A percentile compares a stretch with the other conserved stretches of the same genome.
Conservation (phyloP, 1,284 basidiomycete genomes). For the Apiotrichum gamsii region DNA sequence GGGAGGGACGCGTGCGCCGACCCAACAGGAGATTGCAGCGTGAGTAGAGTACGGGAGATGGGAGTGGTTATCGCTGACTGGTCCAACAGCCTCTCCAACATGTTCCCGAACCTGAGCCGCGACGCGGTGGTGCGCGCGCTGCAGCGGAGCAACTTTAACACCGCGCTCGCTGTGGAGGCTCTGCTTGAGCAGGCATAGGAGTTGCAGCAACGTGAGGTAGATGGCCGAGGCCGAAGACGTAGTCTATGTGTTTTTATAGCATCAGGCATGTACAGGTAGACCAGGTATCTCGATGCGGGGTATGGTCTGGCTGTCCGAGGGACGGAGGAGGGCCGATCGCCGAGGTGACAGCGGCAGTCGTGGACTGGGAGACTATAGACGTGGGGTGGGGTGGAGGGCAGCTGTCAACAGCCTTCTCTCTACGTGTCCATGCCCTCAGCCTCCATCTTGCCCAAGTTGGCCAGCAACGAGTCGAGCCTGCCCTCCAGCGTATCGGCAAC, state of each 20-base stretch:
- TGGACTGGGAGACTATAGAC: too few relatives aligned
- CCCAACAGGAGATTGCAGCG: conserved; percentile 62
- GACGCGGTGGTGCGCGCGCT: conserved; percentile 70
- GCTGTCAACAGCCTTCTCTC: too few relatives aligned
- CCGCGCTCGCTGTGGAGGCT: conserved; percentile 74
- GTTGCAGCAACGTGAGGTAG: too few relatives aligned
- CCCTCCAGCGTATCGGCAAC: conserved; percentile 46
- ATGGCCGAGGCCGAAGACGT: too few relatives aligned
- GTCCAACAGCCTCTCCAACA: conserved; percentile 59
- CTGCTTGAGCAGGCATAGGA: conserved; percentile 48
- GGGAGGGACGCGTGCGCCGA: conserved; percentile 58
- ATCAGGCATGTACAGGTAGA: not conserved
- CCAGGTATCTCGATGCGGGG: not conserved
- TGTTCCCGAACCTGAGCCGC: conserved; percentile 74
- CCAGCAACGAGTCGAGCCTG: conserved; percentile 41
- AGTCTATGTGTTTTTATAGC: not conserved
- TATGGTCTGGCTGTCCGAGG: too few relatives aligned
- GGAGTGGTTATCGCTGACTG: not conserved
- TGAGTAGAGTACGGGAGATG: conserved; percentile 16
- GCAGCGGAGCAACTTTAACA: conserved; percentile 65
- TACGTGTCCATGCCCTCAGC: too few relatives aligned
- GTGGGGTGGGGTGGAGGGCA: too few relatives aligned
- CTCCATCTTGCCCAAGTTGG: conserved; percentile 32
- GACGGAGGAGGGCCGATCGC: too few relatives aligned
- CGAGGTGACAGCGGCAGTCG: too few relatives aligned